A percentile compares a stretch with the other conserved stretches of the same genome.
Evolutionary conservation across 345 rosid species (phyloP).

Genomic region (Theobroma cacao): DNA sequence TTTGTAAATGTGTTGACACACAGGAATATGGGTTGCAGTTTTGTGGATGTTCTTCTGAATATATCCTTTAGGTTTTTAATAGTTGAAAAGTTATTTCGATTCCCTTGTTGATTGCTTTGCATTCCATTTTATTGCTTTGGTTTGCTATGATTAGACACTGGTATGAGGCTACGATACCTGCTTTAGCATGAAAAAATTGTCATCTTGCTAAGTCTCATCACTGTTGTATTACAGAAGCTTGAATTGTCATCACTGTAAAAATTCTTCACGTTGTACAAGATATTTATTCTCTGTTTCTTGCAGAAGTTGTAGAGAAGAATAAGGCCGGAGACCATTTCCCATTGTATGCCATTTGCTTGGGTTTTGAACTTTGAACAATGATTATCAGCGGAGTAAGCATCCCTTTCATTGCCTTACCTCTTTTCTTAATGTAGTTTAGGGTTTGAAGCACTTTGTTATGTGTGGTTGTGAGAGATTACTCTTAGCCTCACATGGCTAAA

Average conservation of each 20-base stretch:
- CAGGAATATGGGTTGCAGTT: no score
- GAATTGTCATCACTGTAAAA: slow-evolving; percentile 11
- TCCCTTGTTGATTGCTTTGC: background rate
- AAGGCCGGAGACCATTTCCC: slow-evolving; percentile 82
- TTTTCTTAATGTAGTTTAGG: background rate
- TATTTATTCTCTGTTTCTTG: slow-evolving; percentile 12
- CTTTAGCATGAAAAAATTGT: background rate
- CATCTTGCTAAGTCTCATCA: background rate
- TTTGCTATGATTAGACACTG: background rate
- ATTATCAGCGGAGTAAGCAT: slow-evolving; percentile 62
- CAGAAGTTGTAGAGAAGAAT: slow-evolving; percentile 75
- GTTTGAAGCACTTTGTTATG: background rate
- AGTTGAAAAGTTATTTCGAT: background rate
- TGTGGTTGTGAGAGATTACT: background rate
- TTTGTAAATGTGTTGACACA: no score
- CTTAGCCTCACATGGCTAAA: background rate
- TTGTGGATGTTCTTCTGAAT: background rate
- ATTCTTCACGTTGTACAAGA: background rate
- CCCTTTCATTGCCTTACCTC: background rate
- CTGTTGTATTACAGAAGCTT: slow-evolving; percentile 57
- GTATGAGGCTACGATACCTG: background rate
- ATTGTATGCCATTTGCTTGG: slow-evolving; percentile 69
- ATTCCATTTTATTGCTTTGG: background rate
- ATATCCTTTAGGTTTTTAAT: background rate
- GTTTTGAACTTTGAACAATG: slow-evolving; percentile 86